Evolutionary conservation across 2,329 filamentous ascomycete species (phyloP), one percentile per base, ranked within the genome.

Genomic region (Hypoxylon rubiginosum): DNA sequence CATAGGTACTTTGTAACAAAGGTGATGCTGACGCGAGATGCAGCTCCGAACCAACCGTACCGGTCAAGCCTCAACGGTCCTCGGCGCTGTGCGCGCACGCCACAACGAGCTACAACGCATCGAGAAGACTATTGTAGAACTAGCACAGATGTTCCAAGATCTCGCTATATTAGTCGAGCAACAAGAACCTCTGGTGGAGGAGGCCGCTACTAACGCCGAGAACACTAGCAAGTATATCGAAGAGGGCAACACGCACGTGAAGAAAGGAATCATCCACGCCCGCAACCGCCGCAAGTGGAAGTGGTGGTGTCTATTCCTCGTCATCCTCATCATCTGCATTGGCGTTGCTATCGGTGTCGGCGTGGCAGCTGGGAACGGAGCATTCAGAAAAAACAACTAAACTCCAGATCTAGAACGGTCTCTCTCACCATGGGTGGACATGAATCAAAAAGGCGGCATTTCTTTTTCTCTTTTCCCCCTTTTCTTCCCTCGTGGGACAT

Each of bases 91-190:
- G 41, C 91, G 91, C 70, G 92, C 91, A 39, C 91, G 92, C 60
- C 92, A 95, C 83, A 92, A 92, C 76, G 92, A 95, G 80, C 90
- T 95, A 69, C 88, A 92, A 81, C 88, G 88, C 79, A 95, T 96
- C 72, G 92, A 95, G 79, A 85, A 87, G 76, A 93, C 91, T 5
- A 85, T 95, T 69, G 82, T 83, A 36, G 91, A 95, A 77, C 86
- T 95, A 45, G 85, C 88, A 26, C 77, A 85, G 51, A 85, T 95
- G 72, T 94, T 93, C 82, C 83, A 90, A 70, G 89, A 94, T 74
- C 88, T 96, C 67, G 91, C 91, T 64, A 88, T 91, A 72, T 83
- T 91, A 65, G 89, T 95, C 63, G 87, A 92, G 72, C 85, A 90
- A 73, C 92, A 95, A 76, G 91, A 93, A 64, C 80, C 83, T 17